Evolutionary conservation across 2,329 filamentous ascomycete genomes (phyloP).

Genomic region (Alternaria postmessia): DNA sequence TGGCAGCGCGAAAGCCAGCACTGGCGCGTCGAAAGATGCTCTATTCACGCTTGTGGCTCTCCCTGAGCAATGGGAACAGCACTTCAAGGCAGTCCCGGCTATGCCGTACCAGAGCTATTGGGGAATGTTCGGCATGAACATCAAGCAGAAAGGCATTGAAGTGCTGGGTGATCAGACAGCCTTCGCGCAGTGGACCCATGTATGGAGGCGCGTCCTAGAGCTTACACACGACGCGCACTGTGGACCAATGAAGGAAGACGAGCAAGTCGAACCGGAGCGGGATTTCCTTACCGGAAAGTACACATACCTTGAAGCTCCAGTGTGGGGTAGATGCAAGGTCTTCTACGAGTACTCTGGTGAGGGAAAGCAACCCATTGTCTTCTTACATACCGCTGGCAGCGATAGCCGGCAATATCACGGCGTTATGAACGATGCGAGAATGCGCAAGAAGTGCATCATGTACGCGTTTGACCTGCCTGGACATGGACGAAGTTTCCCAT

Average conservation of each 20-base stretch:
- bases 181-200: conserved; percentile 57
- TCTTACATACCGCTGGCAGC: conserved; percentile 57
- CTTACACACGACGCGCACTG: conserved; percentile 58
- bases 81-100: conserved; percentile 55
- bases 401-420: conserved; percentile 61
- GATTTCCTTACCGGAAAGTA: conserved; percentile 60
- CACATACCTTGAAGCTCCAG: conserved; percentile 55
- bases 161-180: conserved; percentile 57
- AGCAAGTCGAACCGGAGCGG: conserved; percentile 46
- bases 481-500: conserved; percentile 59
- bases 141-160: conserved; percentile 59
- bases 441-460: conserved; percentile 60
- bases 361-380: conserved; percentile 57
- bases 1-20: conserved; percentile 38
- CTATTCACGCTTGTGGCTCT: conserved; percentile 53
- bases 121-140: conserved; percentile 59
- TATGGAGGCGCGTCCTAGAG: conserved; percentile 59
- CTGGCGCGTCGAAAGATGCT: conserved; percentile 43
- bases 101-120: conserved; percentile 58
- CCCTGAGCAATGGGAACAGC: conserved; percentile 58
- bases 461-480: conserved; percentile 60
- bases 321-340: conserved; percentile 60
- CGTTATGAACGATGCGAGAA: conserved; percentile 59
- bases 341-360: conserved; percentile 60
- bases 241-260: conserved; percentile 54